Evolutionary conservation across 176 grass and related monocot genomes (phyloP).

Genomic region (Olyra latifolia): DNA sequence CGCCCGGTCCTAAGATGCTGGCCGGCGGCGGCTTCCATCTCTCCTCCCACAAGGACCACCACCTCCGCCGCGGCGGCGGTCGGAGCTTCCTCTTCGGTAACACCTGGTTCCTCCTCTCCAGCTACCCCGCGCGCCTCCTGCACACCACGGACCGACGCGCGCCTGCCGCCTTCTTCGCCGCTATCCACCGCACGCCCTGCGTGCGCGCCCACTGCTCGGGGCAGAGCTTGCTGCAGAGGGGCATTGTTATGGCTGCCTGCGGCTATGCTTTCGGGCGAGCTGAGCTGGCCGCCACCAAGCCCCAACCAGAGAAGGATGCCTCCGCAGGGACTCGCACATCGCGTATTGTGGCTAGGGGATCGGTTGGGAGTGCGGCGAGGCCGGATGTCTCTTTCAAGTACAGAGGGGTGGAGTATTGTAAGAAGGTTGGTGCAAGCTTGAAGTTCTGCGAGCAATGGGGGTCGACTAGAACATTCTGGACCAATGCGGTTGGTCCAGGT

Average conservation of each 20-base stretch:
- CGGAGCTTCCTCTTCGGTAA: constrained; percentile 78
- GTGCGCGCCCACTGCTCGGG: constrained; percentile 47
- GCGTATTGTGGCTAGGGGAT: constrained; percentile 6
- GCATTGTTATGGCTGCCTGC: constrained; percentile 56
- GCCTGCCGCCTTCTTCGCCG: constrained; percentile 41
- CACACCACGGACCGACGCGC: constrained; percentile 52
- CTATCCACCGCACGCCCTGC: constrained; percentile 41
- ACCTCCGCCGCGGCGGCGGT: constrained; percentile 32
- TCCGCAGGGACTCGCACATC: neutral
- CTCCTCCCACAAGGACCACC: constrained; percentile 49
- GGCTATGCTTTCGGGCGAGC: constrained; percentile 44
- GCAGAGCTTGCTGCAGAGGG: constrained; percentile 53
- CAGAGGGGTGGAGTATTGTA: constrained; percentile 54
- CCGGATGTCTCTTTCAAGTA: constrained; percentile 55
- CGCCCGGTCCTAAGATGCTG: constrained; percentile 57
- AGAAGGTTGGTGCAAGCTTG: constrained; percentile 50
- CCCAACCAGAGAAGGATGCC: constrained; percentile 36
- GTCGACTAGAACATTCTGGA: constrained; percentile 52
- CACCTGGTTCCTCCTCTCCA: constrained; percentile 74
- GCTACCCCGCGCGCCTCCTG: constrained; percentile 49
- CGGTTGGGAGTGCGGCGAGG: neutral
- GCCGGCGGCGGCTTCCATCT: constrained; percentile 37
- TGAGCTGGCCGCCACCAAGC: constrained; percentile 41
- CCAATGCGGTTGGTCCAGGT: constrained; percentile 14
- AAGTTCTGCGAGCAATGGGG: constrained; percentile 47